Evolutionary conservation across 2,329 filamentous ascomycete genomes (phyloP).

Genomic region (Madurella fahalii): DNA sequence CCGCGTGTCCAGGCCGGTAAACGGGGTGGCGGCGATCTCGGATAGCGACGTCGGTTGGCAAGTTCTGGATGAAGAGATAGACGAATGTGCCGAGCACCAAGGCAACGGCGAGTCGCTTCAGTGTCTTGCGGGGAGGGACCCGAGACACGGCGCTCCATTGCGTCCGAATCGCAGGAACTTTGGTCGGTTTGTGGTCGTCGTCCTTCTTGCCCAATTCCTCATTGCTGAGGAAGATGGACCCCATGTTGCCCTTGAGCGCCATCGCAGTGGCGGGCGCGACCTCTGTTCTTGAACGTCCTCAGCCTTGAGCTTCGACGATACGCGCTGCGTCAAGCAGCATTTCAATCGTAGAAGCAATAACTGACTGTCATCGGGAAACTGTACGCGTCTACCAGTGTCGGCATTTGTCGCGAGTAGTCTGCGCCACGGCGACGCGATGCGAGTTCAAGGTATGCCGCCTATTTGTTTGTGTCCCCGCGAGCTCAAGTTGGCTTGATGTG

Average conservation of each 20-base stretch:
- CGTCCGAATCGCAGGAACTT: conserved; percentile 29
- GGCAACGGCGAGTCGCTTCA: conserved; percentile 50
- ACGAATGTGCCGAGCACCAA: conserved; percentile 47
- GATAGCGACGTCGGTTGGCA: conserved; percentile 46
- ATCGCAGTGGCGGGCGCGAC: background rate
- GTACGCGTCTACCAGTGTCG: too few relatives aligned
- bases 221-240: conserved; percentile 46
- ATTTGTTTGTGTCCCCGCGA: background rate
- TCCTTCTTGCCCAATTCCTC: conserved; percentile 59
- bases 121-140: conserved; percentile 46
- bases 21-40: conserved; percentile 37
- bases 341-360: background rate
- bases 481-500: background rate
- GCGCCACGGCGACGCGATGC: background rate
- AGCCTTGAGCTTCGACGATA: too few relatives aligned
- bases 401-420: background rate
- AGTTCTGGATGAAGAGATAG: conserved; percentile 62
- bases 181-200: conserved; percentile 46
- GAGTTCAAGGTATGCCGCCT: background rate
- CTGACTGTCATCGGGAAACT: conserved; percentile 3
- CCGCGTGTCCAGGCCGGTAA: conserved; percentile 28
- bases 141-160: conserved; percentile 40
- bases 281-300: too few relatives aligned
- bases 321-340: conserved; percentile 5
- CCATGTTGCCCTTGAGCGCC: conserved; percentile 34